A percentile compares a stretch with the other conserved stretches of the same genome.
Evolutionary conservation across 495 filamentous ascomycete genomes (phyloP).

Genomic region (Podospora sp.): DNA sequence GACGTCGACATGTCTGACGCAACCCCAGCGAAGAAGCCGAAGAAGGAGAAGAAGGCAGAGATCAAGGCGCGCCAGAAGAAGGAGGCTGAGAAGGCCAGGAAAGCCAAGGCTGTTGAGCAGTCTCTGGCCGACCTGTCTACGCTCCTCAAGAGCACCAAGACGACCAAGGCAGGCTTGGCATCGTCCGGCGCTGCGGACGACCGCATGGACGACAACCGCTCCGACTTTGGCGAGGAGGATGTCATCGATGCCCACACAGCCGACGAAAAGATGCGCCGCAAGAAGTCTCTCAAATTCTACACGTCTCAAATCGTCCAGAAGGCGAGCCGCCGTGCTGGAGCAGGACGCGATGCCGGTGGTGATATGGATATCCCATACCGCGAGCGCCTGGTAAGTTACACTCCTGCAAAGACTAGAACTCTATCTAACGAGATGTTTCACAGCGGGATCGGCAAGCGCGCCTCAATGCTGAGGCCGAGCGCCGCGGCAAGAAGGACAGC

Average conservation of each 20-base stretch:
- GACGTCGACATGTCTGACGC: conserved; percentile 28
- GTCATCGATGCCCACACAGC: conserved; percentile 53
- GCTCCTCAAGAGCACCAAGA: conserved; percentile 47
- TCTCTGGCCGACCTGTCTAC: conserved; percentile 52
- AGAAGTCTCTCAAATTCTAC: conserved; percentile 92
- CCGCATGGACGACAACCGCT: conserved; percentile 49
- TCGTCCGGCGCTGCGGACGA: conserved; percentile 36
- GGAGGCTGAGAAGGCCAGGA: conserved; percentile 41
- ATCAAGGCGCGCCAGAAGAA: conserved; percentile 35
- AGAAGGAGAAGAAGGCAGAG: conserved; percentile 36
- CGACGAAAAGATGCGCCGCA: conserved; percentile 80
- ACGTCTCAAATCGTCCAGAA: conserved; percentile 95
- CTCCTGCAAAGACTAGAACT: background rate
- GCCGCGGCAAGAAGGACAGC: conserved; percentile 68
- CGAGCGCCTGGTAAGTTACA: conserved; percentile 63
- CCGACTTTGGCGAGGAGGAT: conserved; percentile 69
- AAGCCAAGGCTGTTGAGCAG: conserved; percentile 50
- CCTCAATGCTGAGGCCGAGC: conserved; percentile 84
- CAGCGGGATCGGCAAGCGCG: conserved; percentile 76
- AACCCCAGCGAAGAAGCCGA: conserved; percentile 30
- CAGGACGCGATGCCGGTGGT: conserved; percentile 81
- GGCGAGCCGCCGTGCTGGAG: conserved; percentile 78
- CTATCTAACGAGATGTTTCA: conserved; percentile 12
- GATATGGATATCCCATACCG: conserved; percentile 90
- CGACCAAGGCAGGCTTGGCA: conserved; percentile 32